Evolutionary conservation across 176 grass and related monocot genomes (phyloP).

Genomic region (Echinochloa phyllopogon): DNA sequence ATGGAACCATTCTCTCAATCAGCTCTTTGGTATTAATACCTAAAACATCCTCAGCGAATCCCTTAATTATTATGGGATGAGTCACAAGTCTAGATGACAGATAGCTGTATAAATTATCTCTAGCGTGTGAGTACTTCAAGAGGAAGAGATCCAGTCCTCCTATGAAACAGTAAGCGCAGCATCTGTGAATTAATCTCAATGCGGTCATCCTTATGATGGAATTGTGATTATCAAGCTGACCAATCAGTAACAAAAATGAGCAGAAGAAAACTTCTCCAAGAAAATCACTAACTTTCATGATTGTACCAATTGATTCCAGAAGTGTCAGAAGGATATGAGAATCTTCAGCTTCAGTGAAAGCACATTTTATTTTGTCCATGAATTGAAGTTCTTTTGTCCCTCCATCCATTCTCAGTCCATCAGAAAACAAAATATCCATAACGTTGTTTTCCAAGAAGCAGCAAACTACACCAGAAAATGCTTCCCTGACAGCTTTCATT

Average conservation of each 20-base stretch:
- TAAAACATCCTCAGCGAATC: constrained; percentile 79
- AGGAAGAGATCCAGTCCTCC: constrained; percentile 79
- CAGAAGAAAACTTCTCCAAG: constrained; percentile 69
- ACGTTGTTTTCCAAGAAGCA: constrained; percentile 76
- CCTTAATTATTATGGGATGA: constrained; percentile 64
- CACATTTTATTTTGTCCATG: constrained; percentile 75
- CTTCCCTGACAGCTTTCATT: constrained; percentile 77
- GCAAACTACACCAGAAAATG: constrained; percentile 74
- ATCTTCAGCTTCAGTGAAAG: constrained; percentile 61
- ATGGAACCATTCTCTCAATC: constrained; percentile 79
- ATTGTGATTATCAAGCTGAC: constrained; percentile 67
- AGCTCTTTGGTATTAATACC: constrained; percentile 80
- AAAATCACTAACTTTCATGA: constrained; percentile 77
- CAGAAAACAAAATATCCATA: constrained; percentile 73
- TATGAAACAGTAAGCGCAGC: constrained; percentile 60
- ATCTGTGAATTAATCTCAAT: constrained; percentile 79
- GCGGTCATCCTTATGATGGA: constrained; percentile 65
- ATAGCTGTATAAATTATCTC: constrained; percentile 80
- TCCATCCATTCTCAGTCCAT: constrained; percentile 41
- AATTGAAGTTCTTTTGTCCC: constrained; percentile 61
- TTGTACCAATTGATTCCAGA: constrained; percentile 73
- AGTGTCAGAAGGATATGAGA: constrained; percentile 68
- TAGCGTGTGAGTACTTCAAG: constrained; percentile 61
- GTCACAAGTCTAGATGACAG: constrained; percentile 67
- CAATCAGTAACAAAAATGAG: constrained; percentile 81